Evolutionary conservation across 495 filamentous ascomycete genomes (phyloP).

Genomic region (Polyplosphaeria fusca): DNA sequence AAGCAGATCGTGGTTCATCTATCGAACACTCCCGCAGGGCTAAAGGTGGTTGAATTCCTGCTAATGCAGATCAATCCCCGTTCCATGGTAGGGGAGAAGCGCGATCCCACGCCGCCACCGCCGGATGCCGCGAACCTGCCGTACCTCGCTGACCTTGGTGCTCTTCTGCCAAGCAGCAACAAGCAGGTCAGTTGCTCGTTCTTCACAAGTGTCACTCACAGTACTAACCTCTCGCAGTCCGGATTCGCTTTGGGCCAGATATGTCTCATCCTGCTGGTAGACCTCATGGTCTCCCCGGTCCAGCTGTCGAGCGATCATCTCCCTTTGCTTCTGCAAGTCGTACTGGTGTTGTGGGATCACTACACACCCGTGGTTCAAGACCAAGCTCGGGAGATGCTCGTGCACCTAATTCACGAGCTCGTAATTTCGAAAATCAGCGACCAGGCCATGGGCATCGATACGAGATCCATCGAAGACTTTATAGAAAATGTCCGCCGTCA

Average conservation of each 20-base stretch:
- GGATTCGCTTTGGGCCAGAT: constrained; percentile 90
- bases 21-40: constrained; percentile 83
- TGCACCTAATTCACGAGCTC: constrained; percentile 95
- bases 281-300: constrained; percentile 90
- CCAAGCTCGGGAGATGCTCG: constrained; percentile 94
- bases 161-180: constrained; percentile 74
- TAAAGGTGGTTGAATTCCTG: constrained; percentile 91
- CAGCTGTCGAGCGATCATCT: constrained; percentile 72
- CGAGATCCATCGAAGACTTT: constrained; percentile 76
- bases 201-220: background rate
- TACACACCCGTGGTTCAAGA: constrained; percentile 94
- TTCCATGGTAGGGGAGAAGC: constrained; percentile 85
- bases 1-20: constrained; percentile 97
- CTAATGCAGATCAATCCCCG: constrained; percentile 83
- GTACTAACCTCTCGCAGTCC: constrained; percentile 42
- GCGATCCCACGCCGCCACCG: constrained; percentile 66
- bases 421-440: constrained; percentile 89
- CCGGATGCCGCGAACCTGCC: constrained; percentile 72
- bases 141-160: constrained; percentile 81
- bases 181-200: constrained; percentile 61
- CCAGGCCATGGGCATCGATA: constrained; percentile 59
- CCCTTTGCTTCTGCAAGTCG: constrained; percentile 81
- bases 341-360: constrained; percentile 94
- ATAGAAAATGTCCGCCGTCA: constrained; percentile 87
- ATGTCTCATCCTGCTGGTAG: constrained; percentile 88